Evolutionary conservation across 2,329 filamentous ascomycete genomes (phyloP).

Genomic region (Plectosphaerella plurivora): DNA sequence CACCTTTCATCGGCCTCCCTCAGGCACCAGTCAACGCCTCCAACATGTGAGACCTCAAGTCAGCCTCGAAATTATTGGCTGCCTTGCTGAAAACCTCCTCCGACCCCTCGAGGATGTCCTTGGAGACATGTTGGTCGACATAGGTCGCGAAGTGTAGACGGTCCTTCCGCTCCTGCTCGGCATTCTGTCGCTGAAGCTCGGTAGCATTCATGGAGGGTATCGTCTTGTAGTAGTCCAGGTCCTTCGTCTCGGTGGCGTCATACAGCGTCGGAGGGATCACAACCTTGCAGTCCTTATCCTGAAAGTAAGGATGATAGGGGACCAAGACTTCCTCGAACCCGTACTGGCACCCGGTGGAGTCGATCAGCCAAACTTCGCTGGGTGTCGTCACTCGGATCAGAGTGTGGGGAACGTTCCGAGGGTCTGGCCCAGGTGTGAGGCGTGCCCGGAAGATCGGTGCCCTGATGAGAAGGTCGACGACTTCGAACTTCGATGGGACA

Average conservation of each 20-base stretch:
- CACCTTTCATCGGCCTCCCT: not conserved
- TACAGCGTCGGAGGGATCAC: not conserved
- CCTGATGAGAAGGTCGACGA: not conserved
- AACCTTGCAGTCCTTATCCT: not conserved
- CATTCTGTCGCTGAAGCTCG: not conserved
- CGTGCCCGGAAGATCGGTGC: not conserved
- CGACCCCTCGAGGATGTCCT: not conserved
- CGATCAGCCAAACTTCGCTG: not conserved
- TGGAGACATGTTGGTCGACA: not conserved
- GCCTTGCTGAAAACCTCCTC: not conserved
- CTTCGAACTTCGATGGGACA: not conserved
- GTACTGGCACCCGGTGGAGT: not conserved
- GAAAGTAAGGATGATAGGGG: not conserved
- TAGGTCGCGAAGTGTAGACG: not conserved
- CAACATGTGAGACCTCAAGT: not conserved
- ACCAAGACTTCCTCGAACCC: not conserved
- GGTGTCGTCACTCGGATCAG: not conserved
- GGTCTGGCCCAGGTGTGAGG: not conserved
- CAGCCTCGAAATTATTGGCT: not conserved
- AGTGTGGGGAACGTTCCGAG: not conserved
- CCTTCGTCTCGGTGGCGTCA: not conserved
- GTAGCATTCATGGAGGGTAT: not conserved
- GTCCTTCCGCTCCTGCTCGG: not conserved
- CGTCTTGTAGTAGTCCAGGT: not conserved
- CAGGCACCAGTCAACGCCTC: not conserved